Evolutionary conservation across 768 basidiomycete genomes (phyloP), one percentile per base, ranked within the genome.

Genomic region (Amanita pallidorosea): DNA sequence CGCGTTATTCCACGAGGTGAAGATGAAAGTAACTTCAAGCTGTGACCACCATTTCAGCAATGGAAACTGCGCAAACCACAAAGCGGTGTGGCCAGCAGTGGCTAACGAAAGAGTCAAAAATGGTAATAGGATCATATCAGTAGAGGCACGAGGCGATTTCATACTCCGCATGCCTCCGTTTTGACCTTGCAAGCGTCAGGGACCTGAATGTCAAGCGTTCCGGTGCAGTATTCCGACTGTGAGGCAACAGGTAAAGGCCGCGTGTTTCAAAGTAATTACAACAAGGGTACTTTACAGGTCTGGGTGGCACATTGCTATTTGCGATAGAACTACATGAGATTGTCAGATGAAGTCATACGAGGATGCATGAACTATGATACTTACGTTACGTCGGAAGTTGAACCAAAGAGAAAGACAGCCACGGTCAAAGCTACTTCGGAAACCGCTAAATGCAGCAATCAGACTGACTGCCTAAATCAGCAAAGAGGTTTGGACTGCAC

Each of bases 401-500:
- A 97, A 95, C 85, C 93, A 94, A 15, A 96, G 72, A 33, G 94
- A 96, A 29, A 99, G 66, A 59, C 96, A 96, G 7, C 96, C 96
- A 54, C 95, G 77, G 66, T 99, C 96, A 65, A 98, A 99, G 58
- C 89, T 92, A 63, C 90, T 92, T 45, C 93, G 78, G 75, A 98
- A 99, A 13, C 96, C 96, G 55, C 92, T 95, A 56, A 11, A 36
- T 51, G 42, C 37, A 33, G 34, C 9, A 27, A 45, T 35, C 40
- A 45, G 42, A 53, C 50, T 45, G 37, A 22, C 23, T 27, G 38
- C 41, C 56, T 45, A 35, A 27, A 11, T 43, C 17, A 51, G 31
- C 43, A 15, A 34, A 15, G 33, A 33, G 33, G 27, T 43, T 35
- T 43, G 29, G 40, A 27, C 49, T 20, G 49, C 63, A 89, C 90